Evolutionary conservation across 1,284 basidiomycete genomes (phyloP), one percentile per base, ranked within the genome.

Genomic region (Boletus semigastroideus): DNA sequence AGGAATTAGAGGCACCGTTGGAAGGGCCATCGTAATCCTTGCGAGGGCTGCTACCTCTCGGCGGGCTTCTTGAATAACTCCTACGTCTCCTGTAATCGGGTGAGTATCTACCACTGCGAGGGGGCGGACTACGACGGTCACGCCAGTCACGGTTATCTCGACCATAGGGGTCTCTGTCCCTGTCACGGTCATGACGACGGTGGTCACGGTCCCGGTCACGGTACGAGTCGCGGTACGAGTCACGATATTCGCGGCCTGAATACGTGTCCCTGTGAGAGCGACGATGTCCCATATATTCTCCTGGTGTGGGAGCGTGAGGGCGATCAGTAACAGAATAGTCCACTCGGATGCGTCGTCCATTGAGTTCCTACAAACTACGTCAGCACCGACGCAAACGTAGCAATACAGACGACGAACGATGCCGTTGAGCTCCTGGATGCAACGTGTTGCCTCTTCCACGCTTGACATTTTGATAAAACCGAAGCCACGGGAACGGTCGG

Each of bases 231-330:
- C 83, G 76, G 57, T 79, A 71, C 40, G 75, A 74, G 59, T 80
- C 76, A 52, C 77, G 70, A 56, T 68, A 64, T 54, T 76, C 74
- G 34, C 76, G 66, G 53, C 71, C 52, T 36, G 78, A 71, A 48
- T 75, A 67, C 2, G 79, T 77, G 55, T 87, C 85, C 45, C 84
- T 78, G 50, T 71, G 74, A 54, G 82, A 78, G 41, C 90, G 86
- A 60, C 90, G 86, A 62, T 92, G 89, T 16, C 94, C 94, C 88
- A 95, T 95, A 75, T 99, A 99, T 74, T 98, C 92, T 57, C 96
- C 96, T 5, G 97, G 96, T 14, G 96, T 99, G 11, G 97, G 93
- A 14, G 91, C 87, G 73, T 99, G 96, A 25, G 96, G 90, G 49
- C 91, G 85, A 58, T 90, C 84, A 5, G 97, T 99, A 39, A 96